Evolutionary conservation across 164 flowering plant genomes (phyloP).

Genomic region (Sextonia rubra): DNA sequence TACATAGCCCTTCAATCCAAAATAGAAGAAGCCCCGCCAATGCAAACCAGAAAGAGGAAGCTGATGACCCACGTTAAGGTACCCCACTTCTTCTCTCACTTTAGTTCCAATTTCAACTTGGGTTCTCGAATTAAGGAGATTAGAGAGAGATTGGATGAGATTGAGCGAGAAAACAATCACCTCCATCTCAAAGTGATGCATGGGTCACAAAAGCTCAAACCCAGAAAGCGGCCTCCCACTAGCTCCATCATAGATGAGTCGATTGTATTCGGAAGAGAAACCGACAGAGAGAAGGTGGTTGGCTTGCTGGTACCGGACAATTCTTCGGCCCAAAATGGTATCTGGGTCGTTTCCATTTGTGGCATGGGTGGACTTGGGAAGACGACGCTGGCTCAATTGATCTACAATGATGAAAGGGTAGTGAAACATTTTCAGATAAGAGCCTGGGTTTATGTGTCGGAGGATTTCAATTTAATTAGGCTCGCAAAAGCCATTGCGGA

Average conservation of each 20-base stretch:
- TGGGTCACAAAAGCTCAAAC: neutral
- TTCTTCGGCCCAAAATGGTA: neutral
- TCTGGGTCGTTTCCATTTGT: neutral
- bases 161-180: neutral
- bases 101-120: neutral
- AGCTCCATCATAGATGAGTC: conserved; percentile 1
- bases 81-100: too few relatives aligned
- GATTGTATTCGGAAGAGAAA: conserved; percentile 11
- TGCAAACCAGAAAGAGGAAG: too few relatives aligned
- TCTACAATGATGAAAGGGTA: conserved; percentile 8
- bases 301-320: neutral
- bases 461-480: neutral
- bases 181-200: neutral
- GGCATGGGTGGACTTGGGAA: conserved; percentile 11
- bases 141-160: neutral
- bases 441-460: conserved; percentile 9
- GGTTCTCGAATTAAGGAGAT: neutral
- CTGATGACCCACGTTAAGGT: too few relatives aligned
- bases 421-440: conserved; percentile 1
- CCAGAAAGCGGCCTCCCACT: neutral
- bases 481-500: neutral
- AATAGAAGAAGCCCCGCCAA: neutral
- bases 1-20: neutral
- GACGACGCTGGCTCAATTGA: conserved; percentile 10
- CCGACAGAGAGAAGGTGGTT: conserved; percentile 3